Conservation (phyloP, 169 alveolate genomes). For the Ichthyophthirius multifiliis region DNA sequence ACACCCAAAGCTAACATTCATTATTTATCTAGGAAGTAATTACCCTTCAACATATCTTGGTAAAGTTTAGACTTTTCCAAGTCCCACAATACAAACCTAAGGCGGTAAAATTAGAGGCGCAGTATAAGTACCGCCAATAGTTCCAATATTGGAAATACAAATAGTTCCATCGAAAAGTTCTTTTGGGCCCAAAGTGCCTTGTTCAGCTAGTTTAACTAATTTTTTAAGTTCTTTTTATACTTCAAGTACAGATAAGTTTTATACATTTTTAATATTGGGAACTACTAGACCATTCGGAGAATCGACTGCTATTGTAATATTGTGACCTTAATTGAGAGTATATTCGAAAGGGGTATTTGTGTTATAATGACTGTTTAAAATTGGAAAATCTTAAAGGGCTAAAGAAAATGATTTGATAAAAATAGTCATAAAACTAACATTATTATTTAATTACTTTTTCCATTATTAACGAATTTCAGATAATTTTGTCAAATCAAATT, state of each 20-base stretch:
- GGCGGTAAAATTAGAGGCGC: slow-evolving; percentile 92
- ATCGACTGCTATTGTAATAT: slow-evolving; percentile 92
- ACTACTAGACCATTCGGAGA: slow-evolving; percentile 92
- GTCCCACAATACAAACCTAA: slow-evolving; percentile 90
- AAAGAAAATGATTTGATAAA: slow-evolving; percentile 89
- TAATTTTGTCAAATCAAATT: slow-evolving; percentile 53
- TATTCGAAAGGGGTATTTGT: slow-evolving; percentile 62
- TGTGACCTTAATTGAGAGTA: slow-evolving; percentile 83
- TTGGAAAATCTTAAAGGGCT: slow-evolving; percentile 84
- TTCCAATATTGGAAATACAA: slow-evolving; percentile 92
- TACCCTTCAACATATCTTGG: slow-evolving; percentile 58
- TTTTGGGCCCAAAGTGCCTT: slow-evolving; percentile 71
- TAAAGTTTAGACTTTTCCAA: slow-evolving; percentile 69
- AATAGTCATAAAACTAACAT: slow-evolving; percentile 87
- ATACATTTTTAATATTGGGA: slow-evolving; percentile 92
- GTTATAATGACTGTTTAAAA: slow-evolving; percentile 85
- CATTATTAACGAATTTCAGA: slow-evolving; percentile 47
- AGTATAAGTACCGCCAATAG: slow-evolving; percentile 92
- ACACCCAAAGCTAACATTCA: slow-evolving; percentile 85
- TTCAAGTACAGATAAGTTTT: slow-evolving; percentile 82
- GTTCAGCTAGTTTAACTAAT: slow-evolving; percentile 80
- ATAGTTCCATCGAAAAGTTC: slow-evolving; percentile 92
- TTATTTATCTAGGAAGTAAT: slow-evolving; percentile 51
- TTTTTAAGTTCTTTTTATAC: slow-evolving; percentile 84
- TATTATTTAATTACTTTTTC: slow-evolving; percentile 35